A percentile compares a stretch with the other conserved stretches of the same genome.
These are phyloP conservation scores for Verticillium albo-atrum DNA, from an alignment of 2,329 filamentous ascomycete genomes.

Conservation along the genomic window DNA sequence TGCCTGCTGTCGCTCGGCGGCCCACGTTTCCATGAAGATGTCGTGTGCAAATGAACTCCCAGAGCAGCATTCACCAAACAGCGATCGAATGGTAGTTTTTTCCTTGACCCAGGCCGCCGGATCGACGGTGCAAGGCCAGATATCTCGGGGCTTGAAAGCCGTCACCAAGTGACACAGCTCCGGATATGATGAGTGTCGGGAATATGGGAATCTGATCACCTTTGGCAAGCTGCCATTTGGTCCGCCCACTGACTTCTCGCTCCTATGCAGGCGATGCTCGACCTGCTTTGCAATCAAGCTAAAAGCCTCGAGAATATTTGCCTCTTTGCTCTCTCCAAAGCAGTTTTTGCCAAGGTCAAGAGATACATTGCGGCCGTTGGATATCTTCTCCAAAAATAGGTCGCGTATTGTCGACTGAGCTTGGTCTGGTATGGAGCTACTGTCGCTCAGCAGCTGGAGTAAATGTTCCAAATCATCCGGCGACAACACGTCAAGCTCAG, in stretches of 20 bases:
- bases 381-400: conserved; percentile 11
- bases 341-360: conserved; percentile 23
- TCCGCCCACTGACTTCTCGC: conserved; percentile 2
- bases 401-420: conserved; percentile 11
- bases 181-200: conserved; percentile 79
- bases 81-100: conserved; percentile 53
- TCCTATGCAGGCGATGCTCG: conserved; percentile 1
- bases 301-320: conserved; percentile 17
- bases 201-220: conserved; percentile 69
- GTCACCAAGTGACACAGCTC: conserved; percentile 71
- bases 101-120: conserved; percentile 55
- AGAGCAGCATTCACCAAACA: conserved; percentile 71
- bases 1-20: neutral
- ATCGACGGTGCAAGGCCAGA: conserved; percentile 79
- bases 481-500: conserved; percentile 59
- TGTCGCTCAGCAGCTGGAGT: conserved; percentile 23
- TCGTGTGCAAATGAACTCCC: conserved; percentile 62
- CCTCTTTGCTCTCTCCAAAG: conserved; percentile 22
- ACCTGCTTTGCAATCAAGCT: conserved; percentile 18
- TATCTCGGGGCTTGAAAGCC: conserved; percentile 66
- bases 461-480: conserved; percentile 49
- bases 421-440: conserved; percentile 10
- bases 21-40: neutral
- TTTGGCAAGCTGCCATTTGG: conserved; percentile 25
- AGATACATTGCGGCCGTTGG: conserved; percentile 25